Evolutionary conservation across 306 rosid genomes (phyloP).

Genomic region (Gastrolobium villosum): DNA sequence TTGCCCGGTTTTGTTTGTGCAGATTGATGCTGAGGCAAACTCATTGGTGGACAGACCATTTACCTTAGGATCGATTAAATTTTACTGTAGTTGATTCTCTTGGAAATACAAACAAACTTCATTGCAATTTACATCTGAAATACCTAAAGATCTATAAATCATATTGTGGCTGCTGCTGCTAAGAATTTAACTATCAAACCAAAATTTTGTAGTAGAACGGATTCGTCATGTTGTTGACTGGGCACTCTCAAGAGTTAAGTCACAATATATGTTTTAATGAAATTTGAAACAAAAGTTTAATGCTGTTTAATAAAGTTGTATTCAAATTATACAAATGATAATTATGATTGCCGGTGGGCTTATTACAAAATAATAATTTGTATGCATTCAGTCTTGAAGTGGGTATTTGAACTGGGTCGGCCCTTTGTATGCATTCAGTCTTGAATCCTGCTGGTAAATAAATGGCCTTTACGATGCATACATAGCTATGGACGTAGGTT

Average conservation of each 20-base stretch:
- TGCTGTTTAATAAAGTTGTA: neutral
- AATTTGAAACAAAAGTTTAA: neutral
- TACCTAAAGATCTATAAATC: constrained; percentile 28
- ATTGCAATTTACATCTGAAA: constrained; percentile 37
- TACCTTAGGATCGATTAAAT: constrained; percentile 30
- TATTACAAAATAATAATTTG: no score
- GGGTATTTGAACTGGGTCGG: no score
- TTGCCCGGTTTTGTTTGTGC: constrained; percentile 53
- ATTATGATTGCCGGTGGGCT: neutral
- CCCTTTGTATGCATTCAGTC: neutral
- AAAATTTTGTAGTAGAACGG: neutral
- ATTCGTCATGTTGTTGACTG: neutral
- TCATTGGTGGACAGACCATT: constrained; percentile 43
- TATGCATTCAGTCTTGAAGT: neutral
- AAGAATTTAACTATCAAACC: neutral
- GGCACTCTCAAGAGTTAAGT: constrained; percentile 10
- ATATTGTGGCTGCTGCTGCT: constrained; percentile 8
- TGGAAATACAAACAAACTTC: constrained; percentile 39
- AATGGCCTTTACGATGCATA: neutral
- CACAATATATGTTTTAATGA: neutral
- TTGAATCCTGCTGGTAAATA: neutral
- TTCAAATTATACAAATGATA: constrained; percentile 9
- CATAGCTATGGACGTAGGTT: no score
- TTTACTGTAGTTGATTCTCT: constrained; percentile 44
- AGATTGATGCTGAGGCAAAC: constrained; percentile 48